A percentile compares a stretch with the other conserved stretches of the same genome.
Evolutionary conservation across 1,284 basidiomycete genomes (phyloP).

Genomic region (Volvariella volvacea): DNA sequence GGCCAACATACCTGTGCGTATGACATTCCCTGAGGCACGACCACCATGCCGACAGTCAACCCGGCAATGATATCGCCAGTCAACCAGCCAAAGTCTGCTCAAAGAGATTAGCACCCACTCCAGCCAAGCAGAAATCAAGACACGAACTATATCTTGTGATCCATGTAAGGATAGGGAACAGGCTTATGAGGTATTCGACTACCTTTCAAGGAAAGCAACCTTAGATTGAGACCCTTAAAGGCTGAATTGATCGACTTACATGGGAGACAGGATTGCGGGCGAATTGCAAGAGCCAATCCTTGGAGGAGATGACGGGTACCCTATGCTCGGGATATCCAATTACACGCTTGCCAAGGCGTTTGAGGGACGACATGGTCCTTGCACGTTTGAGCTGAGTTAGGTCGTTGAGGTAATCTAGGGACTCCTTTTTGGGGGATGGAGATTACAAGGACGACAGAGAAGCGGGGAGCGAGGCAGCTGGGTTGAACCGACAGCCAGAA

Average conservation of each 20-base stretch:
- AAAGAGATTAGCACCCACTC: conserved; percentile 6
- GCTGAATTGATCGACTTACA: conserved; percentile 28
- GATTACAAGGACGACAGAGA: background rate
- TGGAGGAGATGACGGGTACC: conserved; percentile 49
- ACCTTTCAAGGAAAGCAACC: conserved; percentile 31
- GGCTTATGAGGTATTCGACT: conserved; percentile 51
- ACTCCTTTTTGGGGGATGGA: too few relatives aligned
- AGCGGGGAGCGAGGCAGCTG: background rate
- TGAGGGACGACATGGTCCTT: conserved; percentile 22
- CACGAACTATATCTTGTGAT: conserved; percentile 75
- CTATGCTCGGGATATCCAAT: conserved; percentile 55
- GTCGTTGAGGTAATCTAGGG: too few relatives aligned
- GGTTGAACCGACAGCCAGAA: too few relatives aligned
- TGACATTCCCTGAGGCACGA: conserved; percentile 87
- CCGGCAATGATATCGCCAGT: conserved; percentile 84
- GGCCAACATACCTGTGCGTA: conserved; percentile 53
- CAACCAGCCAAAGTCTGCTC: conserved; percentile 62
- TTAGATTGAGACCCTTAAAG: conserved; percentile 6
- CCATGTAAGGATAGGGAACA: conserved; percentile 86
- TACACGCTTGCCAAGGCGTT: conserved; percentile 49
- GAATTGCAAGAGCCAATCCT: conserved; percentile 42
- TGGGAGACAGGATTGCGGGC: conserved; percentile 36
- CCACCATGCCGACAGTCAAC: conserved; percentile 85
- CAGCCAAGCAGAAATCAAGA: conserved; percentile 6
- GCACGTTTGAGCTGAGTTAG: background rate